Evolutionary conservation across 345 rosid genomes (phyloP).

Genomic region (Moricandia arvensis): DNA sequence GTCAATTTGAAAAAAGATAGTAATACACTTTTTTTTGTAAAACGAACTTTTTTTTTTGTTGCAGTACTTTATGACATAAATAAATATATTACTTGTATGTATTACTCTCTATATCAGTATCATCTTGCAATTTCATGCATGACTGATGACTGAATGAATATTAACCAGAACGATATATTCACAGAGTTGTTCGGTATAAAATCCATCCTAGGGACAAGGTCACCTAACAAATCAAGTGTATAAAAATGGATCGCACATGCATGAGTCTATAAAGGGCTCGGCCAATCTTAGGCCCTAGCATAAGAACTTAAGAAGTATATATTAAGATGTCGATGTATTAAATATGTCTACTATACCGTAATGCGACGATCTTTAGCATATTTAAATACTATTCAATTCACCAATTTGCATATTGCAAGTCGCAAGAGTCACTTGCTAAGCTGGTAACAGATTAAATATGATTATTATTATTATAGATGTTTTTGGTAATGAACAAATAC

Average conservation of each 20-base stretch:
- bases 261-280: constrained; percentile 29
- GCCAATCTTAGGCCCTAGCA: constrained; percentile 25
- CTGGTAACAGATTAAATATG: constrained; percentile 6
- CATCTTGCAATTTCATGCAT: too few species aligned
- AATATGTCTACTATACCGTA: constrained; percentile 21
- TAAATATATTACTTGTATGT: too few species aligned
- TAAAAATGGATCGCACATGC: constrained; percentile 23
- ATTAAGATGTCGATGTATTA: constrained; percentile 29
- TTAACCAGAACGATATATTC: not conserved
- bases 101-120: too few species aligned
- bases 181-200: not conserved
- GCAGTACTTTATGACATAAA: too few species aligned
- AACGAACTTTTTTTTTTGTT: too few species aligned
- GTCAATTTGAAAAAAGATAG: too few species aligned
- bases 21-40: too few species aligned
- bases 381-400: constrained; percentile 23
- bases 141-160: not conserved
- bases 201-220: constrained; percentile 16
- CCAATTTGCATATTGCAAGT: constrained; percentile 32
- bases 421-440: constrained; percentile 32
- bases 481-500: constrained; percentile 19
- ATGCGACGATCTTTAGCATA: constrained; percentile 28
- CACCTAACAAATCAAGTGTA: constrained; percentile 26
- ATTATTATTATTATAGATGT: not conserved
- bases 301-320: not conserved